Conservation (phyloP, 164 flowering plant genomes). For the Protea cynaroides region DNA sequence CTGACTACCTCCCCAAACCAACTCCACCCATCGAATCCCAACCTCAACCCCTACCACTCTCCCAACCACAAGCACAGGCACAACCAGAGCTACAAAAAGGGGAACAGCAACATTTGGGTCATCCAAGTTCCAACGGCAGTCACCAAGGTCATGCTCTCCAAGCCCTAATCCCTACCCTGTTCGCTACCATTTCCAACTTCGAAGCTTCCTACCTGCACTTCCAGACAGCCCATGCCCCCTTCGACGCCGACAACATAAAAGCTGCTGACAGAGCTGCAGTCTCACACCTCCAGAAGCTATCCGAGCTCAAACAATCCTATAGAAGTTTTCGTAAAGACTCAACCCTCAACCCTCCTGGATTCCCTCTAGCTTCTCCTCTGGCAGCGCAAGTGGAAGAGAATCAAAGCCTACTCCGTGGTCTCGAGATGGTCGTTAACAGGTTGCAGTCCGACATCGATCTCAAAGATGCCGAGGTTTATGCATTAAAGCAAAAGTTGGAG, state of each 20-base stretch:
- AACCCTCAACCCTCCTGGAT: constrained; percentile 18
- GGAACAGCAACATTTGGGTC: background rate
- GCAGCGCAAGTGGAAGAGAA: constrained; percentile 93
- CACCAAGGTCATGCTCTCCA: constrained; percentile 19
- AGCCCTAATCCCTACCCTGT: constrained; percentile 51
- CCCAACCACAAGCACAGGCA: background rate
- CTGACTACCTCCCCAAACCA: constrained; percentile 24
- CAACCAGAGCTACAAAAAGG: background rate
- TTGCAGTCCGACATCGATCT: constrained; percentile 71
- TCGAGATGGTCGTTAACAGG: constrained; percentile 60
- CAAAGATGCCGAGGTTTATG: constrained; percentile 47
- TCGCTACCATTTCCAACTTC: constrained; percentile 74
- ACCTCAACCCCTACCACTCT: constrained; percentile 5
- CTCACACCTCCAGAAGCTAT: constrained; percentile 53
- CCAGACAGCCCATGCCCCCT: constrained; percentile 85
- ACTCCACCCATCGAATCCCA: background rate
- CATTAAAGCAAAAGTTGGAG: constrained; percentile 47
- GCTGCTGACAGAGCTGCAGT: constrained; percentile 62
- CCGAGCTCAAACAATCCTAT: constrained; percentile 53
- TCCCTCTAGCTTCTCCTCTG: constrained; percentile 45
- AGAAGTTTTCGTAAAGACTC: constrained; percentile 24
- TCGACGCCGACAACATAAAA: constrained; percentile 44
- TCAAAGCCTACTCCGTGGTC: constrained; percentile 69
- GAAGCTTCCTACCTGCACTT: constrained; percentile 85
- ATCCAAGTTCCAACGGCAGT: constrained; percentile 1